Percentiles rank a stretch among this genome's conserved stretches.
phyloP scores from a whole-genome alignment of 805 yeast genomes.

The Lipomyces sp. region DNA sequence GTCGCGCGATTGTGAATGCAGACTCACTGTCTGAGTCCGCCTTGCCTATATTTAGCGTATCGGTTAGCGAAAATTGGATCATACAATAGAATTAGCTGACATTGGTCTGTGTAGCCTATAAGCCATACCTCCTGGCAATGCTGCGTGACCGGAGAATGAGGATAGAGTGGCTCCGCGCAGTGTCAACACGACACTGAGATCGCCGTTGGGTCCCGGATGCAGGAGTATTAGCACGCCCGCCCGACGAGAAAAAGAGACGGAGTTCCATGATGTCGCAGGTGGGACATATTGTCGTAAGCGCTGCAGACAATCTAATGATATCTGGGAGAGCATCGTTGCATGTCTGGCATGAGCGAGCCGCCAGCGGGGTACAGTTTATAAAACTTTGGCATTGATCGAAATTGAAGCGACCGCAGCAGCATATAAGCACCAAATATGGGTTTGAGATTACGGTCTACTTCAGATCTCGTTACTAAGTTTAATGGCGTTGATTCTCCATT shows the following conservation, averaged over 20 bases:
- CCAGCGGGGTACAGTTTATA: too few relatives aligned
- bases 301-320: conserved; percentile 25
- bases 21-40: conserved; percentile 69
- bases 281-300: conserved; percentile 29
- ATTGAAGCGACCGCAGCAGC: too few relatives aligned
- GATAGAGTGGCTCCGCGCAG: conserved; percentile 71
- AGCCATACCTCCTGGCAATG: conserved; percentile 90
- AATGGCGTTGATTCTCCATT: too few relatives aligned
- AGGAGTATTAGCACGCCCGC: conserved; percentile 80
- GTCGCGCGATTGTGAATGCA: conserved; percentile 73
- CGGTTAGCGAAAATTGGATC: not conserved
- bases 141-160: conserved; percentile 85
- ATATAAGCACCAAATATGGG: too few relatives aligned
- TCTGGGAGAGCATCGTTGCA: too few relatives aligned
- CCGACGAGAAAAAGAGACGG: conserved; percentile 67
- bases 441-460: too few relatives aligned
- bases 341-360: too few relatives aligned
- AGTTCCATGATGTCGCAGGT: conserved; percentile 51
- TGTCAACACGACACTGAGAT: conserved; percentile 77
- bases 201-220: conserved; percentile 67
- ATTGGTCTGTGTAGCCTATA: conserved; percentile 47
- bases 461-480: too few relatives aligned
- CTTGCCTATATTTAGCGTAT: conserved; percentile 70
- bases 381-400: too few relatives aligned
- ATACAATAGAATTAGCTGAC: not conserved